Evolutionary conservation across 441 rosid genomes (phyloP), one percentile per base, ranked within the genome.

Genomic region (Arabidopsis hybrid): DNA sequence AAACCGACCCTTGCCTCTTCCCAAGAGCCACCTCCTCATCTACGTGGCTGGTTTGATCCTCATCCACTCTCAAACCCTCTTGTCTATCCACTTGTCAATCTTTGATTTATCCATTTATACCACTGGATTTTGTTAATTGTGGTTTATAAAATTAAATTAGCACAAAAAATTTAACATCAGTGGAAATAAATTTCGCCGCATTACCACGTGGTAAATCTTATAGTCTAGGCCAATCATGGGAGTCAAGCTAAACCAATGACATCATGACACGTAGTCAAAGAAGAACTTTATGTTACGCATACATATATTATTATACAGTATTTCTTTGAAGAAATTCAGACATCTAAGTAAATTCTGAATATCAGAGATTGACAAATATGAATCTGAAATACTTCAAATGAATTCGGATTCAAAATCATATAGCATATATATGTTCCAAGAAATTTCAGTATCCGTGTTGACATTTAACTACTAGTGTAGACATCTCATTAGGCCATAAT

Each of bases 1-100:
- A 71, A 77, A 77, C 80, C 72, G 80, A 77, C 80, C 68, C 45
- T 77, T 65, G 80, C 56, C 80, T 71, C 63, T 65, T 63, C 76
- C 17, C 62, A 77, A 77, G 63, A 77, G 72, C 80, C 80, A 77
- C 72, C 16, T 65, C 49, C 50, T 70, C 53, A 17, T 77, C 80
- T 65, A 71, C 72, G 72, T 76, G 80, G 61, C 61, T 36, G 14
- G 11, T 59, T 59, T 65, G 5, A 64, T 71, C 55, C 67, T 76
- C 76, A 71, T 65, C 72, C 63, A 70, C 45, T 56, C 38, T 50
- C 63, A 47, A 12, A 18, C 49, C 79, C 79, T 63, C 66, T 76
- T 71, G 63, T 64, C 50, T 34, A 3, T 38, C 75, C 62, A 70
- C 72, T 56, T 70, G 80, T 56, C 21, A 13, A 12, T 13, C 62